Evolutionary conservation across 2,329 filamentous ascomycete genomes (phyloP).

Genomic region (Colletotrichum tabaci): DNA sequence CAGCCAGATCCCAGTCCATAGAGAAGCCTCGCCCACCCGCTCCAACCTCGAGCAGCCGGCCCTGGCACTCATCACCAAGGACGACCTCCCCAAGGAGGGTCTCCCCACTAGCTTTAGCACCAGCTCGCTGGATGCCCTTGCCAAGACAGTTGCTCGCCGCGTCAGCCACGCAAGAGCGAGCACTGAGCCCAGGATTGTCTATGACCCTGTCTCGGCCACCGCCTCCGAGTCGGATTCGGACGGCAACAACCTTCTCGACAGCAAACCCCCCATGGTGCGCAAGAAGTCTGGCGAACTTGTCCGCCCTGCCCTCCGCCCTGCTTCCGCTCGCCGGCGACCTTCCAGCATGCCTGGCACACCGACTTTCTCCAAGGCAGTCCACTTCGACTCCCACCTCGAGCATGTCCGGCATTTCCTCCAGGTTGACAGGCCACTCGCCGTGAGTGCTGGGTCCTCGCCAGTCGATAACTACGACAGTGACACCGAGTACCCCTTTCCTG

Average conservation of each 20-base stretch:
- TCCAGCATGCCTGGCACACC: slow-evolving; percentile 98
- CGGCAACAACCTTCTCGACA: slow-evolving; percentile 62
- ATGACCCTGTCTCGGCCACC: slow-evolving; percentile 64
- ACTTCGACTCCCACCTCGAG: slow-evolving; percentile 97
- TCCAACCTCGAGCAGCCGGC: slow-evolving; percentile 43
- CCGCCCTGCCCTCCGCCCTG: slow-evolving; percentile 86
- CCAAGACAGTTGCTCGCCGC: slow-evolving; percentile 56
- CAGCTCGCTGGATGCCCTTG: slow-evolving; percentile 59
- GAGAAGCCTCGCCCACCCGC: slow-evolving; percentile 69
- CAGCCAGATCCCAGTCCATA: slow-evolving; percentile 80
- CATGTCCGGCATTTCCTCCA: slow-evolving; percentile 97
- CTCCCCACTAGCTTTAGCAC: slow-evolving; percentile 66
- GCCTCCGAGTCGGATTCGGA: slow-evolving; percentile 76
- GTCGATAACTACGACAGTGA: slow-evolving; percentile 91
- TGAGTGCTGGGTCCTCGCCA: slow-evolving; percentile 94
- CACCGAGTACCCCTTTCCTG: slow-evolving; percentile 87
- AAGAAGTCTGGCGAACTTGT: slow-evolving; percentile 99
- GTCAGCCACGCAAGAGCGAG: slow-evolving; percentile 67
- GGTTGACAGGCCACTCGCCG: slow-evolving; percentile 93
- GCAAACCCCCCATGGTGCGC: slow-evolving; percentile 92
- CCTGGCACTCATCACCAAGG: slow-evolving; percentile 49
- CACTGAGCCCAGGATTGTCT: slow-evolving; percentile 67
- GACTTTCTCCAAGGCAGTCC: slow-evolving; percentile 96
- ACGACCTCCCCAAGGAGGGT: slow-evolving; percentile 47
- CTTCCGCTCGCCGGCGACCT: slow-evolving; percentile 81